Evolutionary conservation across 1,284 basidiomycete species (phyloP).

Genomic region (Moesziomyces sp.): DNA sequence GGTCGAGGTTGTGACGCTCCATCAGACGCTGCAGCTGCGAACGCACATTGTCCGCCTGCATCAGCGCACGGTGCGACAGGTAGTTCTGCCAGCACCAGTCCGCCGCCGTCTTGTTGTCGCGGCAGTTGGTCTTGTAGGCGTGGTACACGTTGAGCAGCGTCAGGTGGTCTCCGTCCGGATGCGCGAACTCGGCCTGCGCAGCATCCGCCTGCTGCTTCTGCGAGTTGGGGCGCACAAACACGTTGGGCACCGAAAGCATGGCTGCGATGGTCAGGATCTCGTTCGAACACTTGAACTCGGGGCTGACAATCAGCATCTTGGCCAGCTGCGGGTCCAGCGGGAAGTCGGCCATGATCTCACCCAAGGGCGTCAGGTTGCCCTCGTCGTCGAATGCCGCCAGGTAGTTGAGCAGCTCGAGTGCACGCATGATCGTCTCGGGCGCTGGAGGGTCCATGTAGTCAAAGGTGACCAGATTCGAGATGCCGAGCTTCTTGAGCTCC

Average conservation of each 20-base stretch:
- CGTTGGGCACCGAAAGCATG: constrained; percentile 92
- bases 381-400: constrained; percentile 93
- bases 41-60: constrained; percentile 95
- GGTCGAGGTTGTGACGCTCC: constrained; percentile 80
- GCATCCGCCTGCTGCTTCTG: constrained; percentile 90
- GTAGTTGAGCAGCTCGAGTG: constrained; percentile 92
- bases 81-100: constrained; percentile 94
- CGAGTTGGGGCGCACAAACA: constrained; percentile 83
- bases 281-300: constrained; percentile 95
- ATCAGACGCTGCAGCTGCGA: constrained; percentile 88
- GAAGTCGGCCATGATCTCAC: constrained; percentile 95
- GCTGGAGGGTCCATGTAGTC: constrained; percentile 84
- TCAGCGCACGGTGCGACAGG: constrained; percentile 83
- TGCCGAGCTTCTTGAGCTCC: constrained; percentile 91
- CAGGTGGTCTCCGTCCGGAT: constrained; percentile 95
- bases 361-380: constrained; percentile 87
- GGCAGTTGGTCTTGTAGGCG: constrained; percentile 78
- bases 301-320: constrained; percentile 89
- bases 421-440: constrained; percentile 97
- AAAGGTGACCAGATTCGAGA: constrained; percentile 72
- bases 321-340: constrained; percentile 95
- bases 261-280: constrained; percentile 94
- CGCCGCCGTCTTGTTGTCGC: constrained; percentile 54
- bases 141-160: constrained; percentile 97
- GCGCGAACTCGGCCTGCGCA: constrained; percentile 86